A percentile compares a stretch with the other conserved stretches of the same genome.
These are phyloP conservation scores for Hypoxylon cercidicola DNA, from an alignment of 495 filamentous ascomycete species.

Conservation along the genomic window DNA sequence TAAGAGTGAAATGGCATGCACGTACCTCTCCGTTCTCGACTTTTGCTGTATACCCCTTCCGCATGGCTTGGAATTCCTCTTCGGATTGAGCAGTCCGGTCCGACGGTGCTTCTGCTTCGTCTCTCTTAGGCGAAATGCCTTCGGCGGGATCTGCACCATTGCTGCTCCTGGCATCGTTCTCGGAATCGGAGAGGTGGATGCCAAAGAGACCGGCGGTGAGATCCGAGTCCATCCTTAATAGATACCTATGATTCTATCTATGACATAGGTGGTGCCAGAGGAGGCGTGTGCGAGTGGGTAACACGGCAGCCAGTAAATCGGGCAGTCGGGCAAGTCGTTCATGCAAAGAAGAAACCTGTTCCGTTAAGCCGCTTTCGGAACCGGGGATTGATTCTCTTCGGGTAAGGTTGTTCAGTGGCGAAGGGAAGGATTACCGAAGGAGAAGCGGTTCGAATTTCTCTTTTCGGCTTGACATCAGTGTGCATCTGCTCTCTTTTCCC, in stretches of 20 bases:
- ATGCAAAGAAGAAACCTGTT: background rate
- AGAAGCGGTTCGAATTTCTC: too few relatives aligned
- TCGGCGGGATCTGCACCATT: slow-evolving; percentile 22
- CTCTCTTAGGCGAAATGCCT: slow-evolving; percentile 15
- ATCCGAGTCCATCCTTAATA: slow-evolving; percentile 43
- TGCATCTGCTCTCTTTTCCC: slow-evolving; percentile 17
- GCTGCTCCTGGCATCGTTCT: slow-evolving; percentile 30
- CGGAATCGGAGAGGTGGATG: slow-evolving; percentile 55
- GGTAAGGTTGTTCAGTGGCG: too few relatives aligned
- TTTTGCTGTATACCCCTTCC: slow-evolving; percentile 51
- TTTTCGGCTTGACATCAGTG: slow-evolving; percentile 35
- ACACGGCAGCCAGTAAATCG: background rate
- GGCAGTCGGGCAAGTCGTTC: background rate
- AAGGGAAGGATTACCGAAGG: too few relatives aligned
- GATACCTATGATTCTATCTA: too few relatives aligned
- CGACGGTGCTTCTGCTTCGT: slow-evolving; percentile 31
- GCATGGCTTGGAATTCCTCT: slow-evolving; percentile 52
- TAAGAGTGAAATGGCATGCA: background rate
- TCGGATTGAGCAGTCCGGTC: slow-evolving; percentile 58
- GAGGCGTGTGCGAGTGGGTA: too few relatives aligned
- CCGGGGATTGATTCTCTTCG: background rate
- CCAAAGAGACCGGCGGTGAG: slow-evolving; percentile 48
- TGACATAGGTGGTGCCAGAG: background rate
- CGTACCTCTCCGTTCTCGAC: slow-evolving; percentile 60
- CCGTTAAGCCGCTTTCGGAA: slow-evolving; percentile 3